These are phyloP conservation scores for Macrolepiota fuliginosa DNA, from an alignment of 768 basidiomycete genomes.

Conservation along the genomic window DNA sequence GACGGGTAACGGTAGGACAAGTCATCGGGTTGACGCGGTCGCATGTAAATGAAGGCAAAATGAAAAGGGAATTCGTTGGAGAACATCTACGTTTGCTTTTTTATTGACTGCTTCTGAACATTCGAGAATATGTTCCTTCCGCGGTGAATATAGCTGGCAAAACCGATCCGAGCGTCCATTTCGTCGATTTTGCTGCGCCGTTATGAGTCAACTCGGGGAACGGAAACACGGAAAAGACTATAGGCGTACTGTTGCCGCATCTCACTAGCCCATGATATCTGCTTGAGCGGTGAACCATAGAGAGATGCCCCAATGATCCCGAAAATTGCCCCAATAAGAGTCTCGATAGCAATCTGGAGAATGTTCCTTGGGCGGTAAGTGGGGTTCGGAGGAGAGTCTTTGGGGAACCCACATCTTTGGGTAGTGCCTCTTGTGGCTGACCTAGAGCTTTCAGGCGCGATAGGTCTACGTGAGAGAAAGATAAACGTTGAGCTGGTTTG, in stretches of 20 bases:
- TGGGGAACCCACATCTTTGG: conserved; percentile 49
- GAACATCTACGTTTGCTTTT: conserved; percentile 6
- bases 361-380: background rate
- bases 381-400: background rate
- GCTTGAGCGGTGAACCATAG: conserved; percentile 65
- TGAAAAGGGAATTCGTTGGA: conserved; percentile 1
- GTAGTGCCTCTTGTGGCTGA: conserved; percentile 63
- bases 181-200: conserved; percentile 63
- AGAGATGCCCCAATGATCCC: conserved; percentile 75
- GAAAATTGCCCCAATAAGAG: conserved; percentile 57
- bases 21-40: background rate
- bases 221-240: conserved; percentile 1
- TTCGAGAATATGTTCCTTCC: conserved; percentile 44
- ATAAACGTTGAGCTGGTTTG: conserved; percentile 2
- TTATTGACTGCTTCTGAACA: background rate
- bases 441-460: conserved; percentile 77
- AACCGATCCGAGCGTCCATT: conserved; percentile 66
- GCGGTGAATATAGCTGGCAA: conserved; percentile 62
- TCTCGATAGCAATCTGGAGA: conserved; percentile 64
- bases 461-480: conserved; percentile 47
- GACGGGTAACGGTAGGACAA: background rate
- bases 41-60: background rate
- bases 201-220: conserved; percentile 6
- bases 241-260: conserved; percentile 71
- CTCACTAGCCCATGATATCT: conserved; percentile 88